phyloP scores from a whole-genome alignment of 768 basidiomycete species.

The Leccinum arenicola region DNA sequence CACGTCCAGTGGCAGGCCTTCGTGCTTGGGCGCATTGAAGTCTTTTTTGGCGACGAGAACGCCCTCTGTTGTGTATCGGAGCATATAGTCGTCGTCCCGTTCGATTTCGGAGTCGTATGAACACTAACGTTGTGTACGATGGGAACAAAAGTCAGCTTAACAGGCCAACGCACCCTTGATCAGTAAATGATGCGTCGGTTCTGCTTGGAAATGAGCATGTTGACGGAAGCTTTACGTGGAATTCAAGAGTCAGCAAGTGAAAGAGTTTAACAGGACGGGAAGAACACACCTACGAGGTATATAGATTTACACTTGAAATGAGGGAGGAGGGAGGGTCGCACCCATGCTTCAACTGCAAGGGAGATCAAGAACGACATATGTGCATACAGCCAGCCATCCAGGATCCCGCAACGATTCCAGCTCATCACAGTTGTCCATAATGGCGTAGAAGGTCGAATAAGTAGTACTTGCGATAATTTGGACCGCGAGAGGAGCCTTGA shows the following conservation, averaged over 20 bases:
- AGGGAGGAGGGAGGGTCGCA: conserved; percentile 25
- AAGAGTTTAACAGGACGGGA: conserved; percentile 15
- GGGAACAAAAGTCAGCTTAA: not conserved
- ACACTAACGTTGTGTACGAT: too few species aligned
- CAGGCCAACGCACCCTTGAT: conserved; percentile 72
- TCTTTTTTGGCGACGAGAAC: conserved; percentile 99
- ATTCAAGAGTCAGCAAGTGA: conserved; percentile 26
- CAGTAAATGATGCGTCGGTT: conserved; percentile 93
- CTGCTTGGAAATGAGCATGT: conserved; percentile 95
- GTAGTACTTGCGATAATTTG: conserved; percentile 22
- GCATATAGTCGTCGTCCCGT: too few species aligned
- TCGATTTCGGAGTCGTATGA: too few species aligned
- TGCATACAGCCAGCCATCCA: conserved; percentile 31
- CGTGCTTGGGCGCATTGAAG: conserved; percentile 95
- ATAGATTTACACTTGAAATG: not conserved
- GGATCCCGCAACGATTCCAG: conserved; percentile 12
- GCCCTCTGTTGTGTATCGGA: conserved; percentile 61
- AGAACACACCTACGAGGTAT: not conserved
- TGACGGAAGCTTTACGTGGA: conserved; percentile 29
- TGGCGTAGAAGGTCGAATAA: not conserved
- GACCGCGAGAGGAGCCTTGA: conserved; percentile 26
- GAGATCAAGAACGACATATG: conserved; percentile 33
- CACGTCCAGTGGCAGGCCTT: conserved; percentile 68
- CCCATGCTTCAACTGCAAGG: conserved; percentile 30
- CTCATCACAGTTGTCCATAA: conserved; percentile 2